Base-by-base conservation (phyloP, 2,329 filamentous ascomycete genomes). In the Ophiobolus disseminans region DNA sequence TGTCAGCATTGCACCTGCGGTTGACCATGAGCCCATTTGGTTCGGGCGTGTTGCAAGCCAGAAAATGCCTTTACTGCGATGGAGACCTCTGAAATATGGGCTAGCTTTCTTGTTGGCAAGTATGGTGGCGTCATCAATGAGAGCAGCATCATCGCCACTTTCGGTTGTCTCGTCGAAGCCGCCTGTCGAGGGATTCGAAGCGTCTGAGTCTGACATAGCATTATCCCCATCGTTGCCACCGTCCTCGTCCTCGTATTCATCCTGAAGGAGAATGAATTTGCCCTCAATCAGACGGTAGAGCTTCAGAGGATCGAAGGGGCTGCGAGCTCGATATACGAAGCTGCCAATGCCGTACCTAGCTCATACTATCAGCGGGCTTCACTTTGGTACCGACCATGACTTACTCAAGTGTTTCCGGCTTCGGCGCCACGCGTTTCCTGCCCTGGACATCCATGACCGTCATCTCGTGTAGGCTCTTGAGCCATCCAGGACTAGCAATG, bases 401-500 rank as follows among this genome's bases (percentile, higher is more conserved):
- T 58, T 68, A 82, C 76, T 89, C 87, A 45, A 89, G 78, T 0
- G 86, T 89, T 72, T 90, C 87, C 0, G 87, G 87, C 63, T 84
- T 88, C 0, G 86, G 86, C 0, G 83, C 85, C 40, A 86, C 65
- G 2, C 80, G 78, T 20, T 83, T 82, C 45, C 74, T 76, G 13
- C 76, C 77, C 20, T 76, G 75, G 19, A 84, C 82, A 60, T 85
- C 81, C 21, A 83, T 78, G 4, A 85, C 70, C 0, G 82, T 86
- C 83, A 89, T 86, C 52, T 83, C 85, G 45, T 88, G 85, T 23
- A 90, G 70, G 57, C 86, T 87, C 54, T 85, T 82, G 32, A 90
- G 73, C 88, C 87, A 90, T 0, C 88, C 87, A 11, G 85, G 82
- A 1, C 86, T 84, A 0, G 82, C 79, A 44, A 86, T 81, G 0